Conservation (phyloP, 306 rosid genomes). For the Rosa rugosa region DNA sequence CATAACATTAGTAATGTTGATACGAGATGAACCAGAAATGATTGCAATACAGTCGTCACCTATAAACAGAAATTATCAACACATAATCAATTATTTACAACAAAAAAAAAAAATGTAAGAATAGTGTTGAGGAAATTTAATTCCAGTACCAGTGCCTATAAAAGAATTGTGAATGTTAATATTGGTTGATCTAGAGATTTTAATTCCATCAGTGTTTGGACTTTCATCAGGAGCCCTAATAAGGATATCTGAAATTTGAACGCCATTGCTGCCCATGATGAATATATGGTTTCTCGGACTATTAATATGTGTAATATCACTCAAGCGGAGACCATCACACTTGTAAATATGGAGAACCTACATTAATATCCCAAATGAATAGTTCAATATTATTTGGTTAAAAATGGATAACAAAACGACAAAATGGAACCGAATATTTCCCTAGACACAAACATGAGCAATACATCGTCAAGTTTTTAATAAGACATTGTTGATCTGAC, state of each 20-base stretch:
- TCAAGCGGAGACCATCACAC: conserved; percentile 30
- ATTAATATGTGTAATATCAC: conserved; percentile 9
- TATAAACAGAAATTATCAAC: conserved; percentile 12
- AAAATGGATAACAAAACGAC: not conserved
- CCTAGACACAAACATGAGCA: not conserved
- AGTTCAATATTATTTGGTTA: not conserved
- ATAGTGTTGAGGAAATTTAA: not conserved
- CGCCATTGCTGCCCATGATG: conserved; percentile 14
- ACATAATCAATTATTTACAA: not conserved
- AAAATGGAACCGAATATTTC: too few relatives aligned
- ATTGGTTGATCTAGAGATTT: conserved; percentile 27
- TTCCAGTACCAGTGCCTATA: conserved; percentile 37
- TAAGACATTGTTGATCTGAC: conserved; percentile 2
- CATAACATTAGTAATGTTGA: conserved; percentile 34
- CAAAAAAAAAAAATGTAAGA: not conserved
- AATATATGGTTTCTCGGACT: conserved; percentile 41
- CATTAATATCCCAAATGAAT: not conserved
- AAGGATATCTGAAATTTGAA: conserved; percentile 10
- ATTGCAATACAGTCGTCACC: conserved; percentile 63
- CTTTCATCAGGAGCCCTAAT: conserved; percentile 44
- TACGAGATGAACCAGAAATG: conserved; percentile 30
- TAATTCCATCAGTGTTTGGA: conserved; percentile 63
- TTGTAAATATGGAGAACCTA: conserved; percentile 27
- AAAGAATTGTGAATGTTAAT: conserved; percentile 16
- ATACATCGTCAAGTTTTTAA: not conserved